A percentile compares a stretch with the other conserved stretches of the same genome.
Conservation (phyloP, 192 early-diverging fungal genomes). For the Backusella macrospora region DNA sequence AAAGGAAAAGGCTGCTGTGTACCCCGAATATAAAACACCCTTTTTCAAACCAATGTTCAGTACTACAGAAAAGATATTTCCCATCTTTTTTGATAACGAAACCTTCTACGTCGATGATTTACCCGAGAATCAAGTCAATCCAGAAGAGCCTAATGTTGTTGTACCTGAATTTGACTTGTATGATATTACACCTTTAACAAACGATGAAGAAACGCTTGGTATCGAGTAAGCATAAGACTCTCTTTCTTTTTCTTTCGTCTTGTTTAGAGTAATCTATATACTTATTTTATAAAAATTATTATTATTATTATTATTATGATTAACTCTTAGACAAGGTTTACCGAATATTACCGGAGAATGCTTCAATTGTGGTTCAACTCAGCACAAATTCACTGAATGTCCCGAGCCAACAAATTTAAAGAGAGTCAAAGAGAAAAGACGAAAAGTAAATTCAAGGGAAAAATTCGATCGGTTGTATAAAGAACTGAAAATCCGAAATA, state of each 20-base stretch:
- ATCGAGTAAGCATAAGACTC: neutral
- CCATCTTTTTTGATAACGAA: conserved; percentile 6
- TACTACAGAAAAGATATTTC: neutral
- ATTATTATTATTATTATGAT: no score
- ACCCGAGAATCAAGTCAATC: conserved; percentile 7
- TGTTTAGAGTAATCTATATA: no score
- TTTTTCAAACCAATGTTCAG: conserved; percentile 5
- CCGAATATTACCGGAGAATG: neutral
- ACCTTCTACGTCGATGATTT: neutral
- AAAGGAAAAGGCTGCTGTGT: neutral
- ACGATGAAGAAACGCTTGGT: neutral
- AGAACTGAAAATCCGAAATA: neutral
- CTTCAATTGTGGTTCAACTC: neutral
- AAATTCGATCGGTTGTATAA: neutral
- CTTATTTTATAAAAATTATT: no score
- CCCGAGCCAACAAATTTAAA: neutral
- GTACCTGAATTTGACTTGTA: neutral
- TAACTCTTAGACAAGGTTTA: neutral
- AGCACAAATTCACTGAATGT: neutral
- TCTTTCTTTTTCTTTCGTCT: no score
- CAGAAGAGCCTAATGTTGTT: neutral
- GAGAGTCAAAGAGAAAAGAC: neutral
- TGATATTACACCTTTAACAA: neutral
- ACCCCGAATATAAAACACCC: neutral
- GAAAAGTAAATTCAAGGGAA: neutral